phyloP scores from a whole-genome alignment of 2,329 filamentous ascomycete species.

The Fusarium nelsonii region DNA sequence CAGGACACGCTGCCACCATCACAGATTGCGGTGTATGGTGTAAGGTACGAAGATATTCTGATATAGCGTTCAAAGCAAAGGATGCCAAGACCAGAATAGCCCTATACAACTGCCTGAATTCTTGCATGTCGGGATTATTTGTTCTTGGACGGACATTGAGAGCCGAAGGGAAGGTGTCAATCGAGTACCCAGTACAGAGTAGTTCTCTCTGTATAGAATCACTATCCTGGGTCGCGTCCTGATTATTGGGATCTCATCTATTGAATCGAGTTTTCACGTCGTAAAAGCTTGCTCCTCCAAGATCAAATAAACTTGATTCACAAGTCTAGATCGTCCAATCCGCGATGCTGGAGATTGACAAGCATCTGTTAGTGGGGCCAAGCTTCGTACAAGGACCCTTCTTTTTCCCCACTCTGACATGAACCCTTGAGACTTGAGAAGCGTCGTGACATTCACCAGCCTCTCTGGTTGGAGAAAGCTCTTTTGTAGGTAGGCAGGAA shows the following conservation, averaged over 20 bases:
- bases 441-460: constrained; percentile 16
- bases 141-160: too few relatives aligned
- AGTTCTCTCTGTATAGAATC: not conserved
- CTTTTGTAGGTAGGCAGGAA: constrained; percentile 8
- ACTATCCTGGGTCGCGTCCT: not conserved
- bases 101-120: too few relatives aligned
- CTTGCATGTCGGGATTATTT: too few relatives aligned
- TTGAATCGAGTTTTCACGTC: not conserved
- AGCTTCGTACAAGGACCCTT: constrained; percentile 14
- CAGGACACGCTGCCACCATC: too few relatives aligned
- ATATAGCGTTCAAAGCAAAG: too few relatives aligned
- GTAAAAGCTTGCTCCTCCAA: not conserved
- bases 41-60: too few relatives aligned
- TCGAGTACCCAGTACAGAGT: too few relatives aligned
- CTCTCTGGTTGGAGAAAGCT: constrained; percentile 29
- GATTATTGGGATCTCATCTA: not conserved
- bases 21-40: too few relatives aligned
- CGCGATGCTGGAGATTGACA: constrained; percentile 21
- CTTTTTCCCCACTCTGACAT: constrained; percentile 24
- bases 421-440: constrained; percentile 32
- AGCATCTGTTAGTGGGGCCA: constrained; percentile 36
- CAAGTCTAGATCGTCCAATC: constrained; percentile 34
- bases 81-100: too few relatives aligned
- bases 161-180: too few relatives aligned
- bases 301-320: constrained; percentile 28